Conservation (phyloP, 495 filamentous ascomycete species). For the Extremus antarcticus region DNA sequence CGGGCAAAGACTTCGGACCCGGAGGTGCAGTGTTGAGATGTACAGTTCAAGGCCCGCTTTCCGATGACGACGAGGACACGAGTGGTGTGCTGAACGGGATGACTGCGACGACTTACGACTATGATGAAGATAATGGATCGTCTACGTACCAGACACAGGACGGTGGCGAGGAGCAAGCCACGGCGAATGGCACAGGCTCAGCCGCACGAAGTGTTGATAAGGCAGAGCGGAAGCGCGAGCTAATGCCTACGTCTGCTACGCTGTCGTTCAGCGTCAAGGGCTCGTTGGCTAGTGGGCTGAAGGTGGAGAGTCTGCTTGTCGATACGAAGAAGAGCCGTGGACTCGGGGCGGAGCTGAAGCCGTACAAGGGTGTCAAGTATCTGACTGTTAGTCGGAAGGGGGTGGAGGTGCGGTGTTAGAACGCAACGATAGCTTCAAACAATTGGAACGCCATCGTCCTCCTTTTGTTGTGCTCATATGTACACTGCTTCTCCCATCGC, state of each 20-base stretch:
- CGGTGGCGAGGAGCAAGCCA: slow-evolving; percentile 9
- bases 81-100: slow-evolving; percentile 14
- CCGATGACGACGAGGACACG: slow-evolving; percentile 46
- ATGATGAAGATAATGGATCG: slow-evolving; percentile 47
- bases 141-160: slow-evolving; percentile 38
- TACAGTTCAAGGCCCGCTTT: slow-evolving; percentile 59
- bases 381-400: slow-evolving; percentile 78
- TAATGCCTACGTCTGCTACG: slow-evolving; percentile 84
- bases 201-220: slow-evolving; percentile 27
- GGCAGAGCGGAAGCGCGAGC: slow-evolving; percentile 57
- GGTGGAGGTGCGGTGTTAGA: slow-evolving; percentile 63
- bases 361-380: slow-evolving; percentile 98
- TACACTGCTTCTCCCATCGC: neutral
- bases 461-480: neutral
- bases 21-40: slow-evolving; percentile 59
- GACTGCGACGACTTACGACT: slow-evolving; percentile 32
- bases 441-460: too few species aligned
- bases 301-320: slow-evolving; percentile 76
- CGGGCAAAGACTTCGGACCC: slow-evolving; percentile 52
- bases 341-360: slow-evolving; percentile 75
- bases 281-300: slow-evolving; percentile 90
- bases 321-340: slow-evolving; percentile 80
- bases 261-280: slow-evolving; percentile 88
- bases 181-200: slow-evolving; percentile 12
- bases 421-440: too few species aligned